Percentiles rank a stretch among this genome's conserved stretches.
phyloP scores from a whole-genome alignment of 176 grass and related monocot genomes.

The Bonia amplexicaulis region DNA sequence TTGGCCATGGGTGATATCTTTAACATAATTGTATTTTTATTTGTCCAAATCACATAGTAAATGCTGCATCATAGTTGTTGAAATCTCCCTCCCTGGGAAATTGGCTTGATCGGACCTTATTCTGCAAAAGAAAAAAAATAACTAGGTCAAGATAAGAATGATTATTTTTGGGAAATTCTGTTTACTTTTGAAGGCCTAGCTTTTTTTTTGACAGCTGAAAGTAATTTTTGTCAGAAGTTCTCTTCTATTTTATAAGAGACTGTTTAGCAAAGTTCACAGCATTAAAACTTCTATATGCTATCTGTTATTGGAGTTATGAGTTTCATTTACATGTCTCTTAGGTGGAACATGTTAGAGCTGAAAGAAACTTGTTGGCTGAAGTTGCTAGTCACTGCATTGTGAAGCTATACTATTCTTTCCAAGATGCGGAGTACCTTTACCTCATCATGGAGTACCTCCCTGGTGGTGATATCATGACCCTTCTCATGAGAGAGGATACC shows the following conservation, averaged over 20 bases:
- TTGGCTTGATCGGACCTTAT: neutral
- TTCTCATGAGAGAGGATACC: constrained; percentile 96
- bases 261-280: neutral
- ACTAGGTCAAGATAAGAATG: neutral
- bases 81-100: neutral
- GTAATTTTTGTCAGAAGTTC: neutral
- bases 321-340: constrained; percentile 37
- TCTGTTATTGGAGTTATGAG: neutral
- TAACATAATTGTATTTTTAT: neutral
- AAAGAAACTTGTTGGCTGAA: constrained; percentile 96
- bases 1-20: neutral
- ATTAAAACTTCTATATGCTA: neutral
- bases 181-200: neutral
- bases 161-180: neutral
- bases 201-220: neutral
- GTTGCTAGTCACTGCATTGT: constrained; percentile 95
- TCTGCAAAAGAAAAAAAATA: neutral
- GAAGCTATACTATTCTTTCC: constrained; percentile 98
- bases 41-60: neutral
- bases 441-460: constrained; percentile 99
- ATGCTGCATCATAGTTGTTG: neutral
- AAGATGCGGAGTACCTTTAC: constrained; percentile 85
- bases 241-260: neutral
- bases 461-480: constrained; percentile 96
- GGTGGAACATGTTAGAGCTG: constrained; percentile 99